Conservation (phyloP, 108 stramenopile genomes). For the Stephanodiscus triporus region DNA sequence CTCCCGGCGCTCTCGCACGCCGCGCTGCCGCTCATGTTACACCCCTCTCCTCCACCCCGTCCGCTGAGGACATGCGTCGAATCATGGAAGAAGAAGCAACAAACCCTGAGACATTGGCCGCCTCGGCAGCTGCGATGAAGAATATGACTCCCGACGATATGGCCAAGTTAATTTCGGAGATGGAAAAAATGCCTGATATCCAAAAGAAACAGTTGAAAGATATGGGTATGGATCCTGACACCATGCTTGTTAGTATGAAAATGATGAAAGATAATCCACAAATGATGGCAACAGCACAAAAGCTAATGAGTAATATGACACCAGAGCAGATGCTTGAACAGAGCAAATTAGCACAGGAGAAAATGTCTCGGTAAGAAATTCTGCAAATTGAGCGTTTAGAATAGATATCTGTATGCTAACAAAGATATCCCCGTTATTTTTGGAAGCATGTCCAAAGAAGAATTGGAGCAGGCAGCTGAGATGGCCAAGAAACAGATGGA, state of each 20-base stretch:
- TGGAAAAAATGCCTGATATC: conserved; percentile 64
- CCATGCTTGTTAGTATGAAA: conserved; percentile 72
- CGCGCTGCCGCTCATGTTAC: conserved; percentile 10
- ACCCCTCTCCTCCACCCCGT: conserved; percentile 27
- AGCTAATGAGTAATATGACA: conserved; percentile 70
- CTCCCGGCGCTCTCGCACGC: conserved; percentile 1
- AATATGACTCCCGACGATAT: conserved; percentile 71
- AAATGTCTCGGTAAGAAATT: conserved; percentile 30
- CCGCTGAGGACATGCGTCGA: conserved; percentile 49
- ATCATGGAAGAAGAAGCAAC: conserved; percentile 58
- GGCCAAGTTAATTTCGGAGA: conserved; percentile 59
- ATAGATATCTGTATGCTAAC: neutral
- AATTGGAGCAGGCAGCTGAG: conserved; percentile 42
- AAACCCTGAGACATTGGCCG: conserved; percentile 50
- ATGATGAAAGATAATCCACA: conserved; percentile 77
- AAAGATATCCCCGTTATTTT: neutral
- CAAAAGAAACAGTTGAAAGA: conserved; percentile 65
- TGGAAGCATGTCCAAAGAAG: conserved; percentile 39
- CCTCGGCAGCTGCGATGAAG: conserved; percentile 64
- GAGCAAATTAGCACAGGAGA: conserved; percentile 58
- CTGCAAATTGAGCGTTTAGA: neutral
- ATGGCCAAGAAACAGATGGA: conserved; percentile 55
- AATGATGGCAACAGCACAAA: conserved; percentile 65
- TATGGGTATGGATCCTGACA: conserved; percentile 88
- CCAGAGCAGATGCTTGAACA: conserved; percentile 68